phyloP scores from a whole-genome alignment of 225 moss, liverwort and hornwort genomes.

The Straminergon stramineum region DNA sequence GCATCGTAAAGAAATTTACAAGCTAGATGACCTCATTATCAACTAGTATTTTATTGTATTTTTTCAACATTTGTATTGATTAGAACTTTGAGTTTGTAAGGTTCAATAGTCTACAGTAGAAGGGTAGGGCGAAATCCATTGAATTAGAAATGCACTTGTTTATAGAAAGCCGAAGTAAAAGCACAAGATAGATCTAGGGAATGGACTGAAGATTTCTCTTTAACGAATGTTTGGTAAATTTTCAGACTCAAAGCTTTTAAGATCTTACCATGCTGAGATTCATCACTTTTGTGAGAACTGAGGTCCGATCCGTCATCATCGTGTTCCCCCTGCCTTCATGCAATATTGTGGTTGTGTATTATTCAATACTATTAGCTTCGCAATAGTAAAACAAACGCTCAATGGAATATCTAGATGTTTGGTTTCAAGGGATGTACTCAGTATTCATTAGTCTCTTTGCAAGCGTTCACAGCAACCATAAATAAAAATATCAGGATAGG shows the following conservation, averaged over 20 bases:
- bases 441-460: neutral
- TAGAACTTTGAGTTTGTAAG: neutral
- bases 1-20: neutral
- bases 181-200: neutral
- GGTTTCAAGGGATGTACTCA: neutral
- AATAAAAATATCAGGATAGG: neutral
- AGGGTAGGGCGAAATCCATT: neutral
- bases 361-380: slow-evolving; percentile 15
- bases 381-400: neutral
- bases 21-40: neutral
- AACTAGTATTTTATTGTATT: neutral
- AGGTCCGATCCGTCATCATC: slow-evolving; percentile 2
- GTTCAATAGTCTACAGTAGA: neutral
- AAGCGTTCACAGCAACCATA: neutral
- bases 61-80: neutral
- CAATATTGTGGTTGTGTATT: slow-evolving; percentile 27
- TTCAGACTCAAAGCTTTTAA: neutral
- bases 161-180: neutral
- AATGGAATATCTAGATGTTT: neutral
- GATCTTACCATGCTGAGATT: slow-evolving; percentile 7
- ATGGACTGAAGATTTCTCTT: neutral
- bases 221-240: neutral
- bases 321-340: slow-evolving; percentile 44
- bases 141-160: neutral
- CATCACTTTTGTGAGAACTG: neutral